These are phyloP conservation scores for Hyaloscypha bicolor DNA, from an alignment of 495 filamentous ascomycete species.

Conservation along the genomic window DNA sequence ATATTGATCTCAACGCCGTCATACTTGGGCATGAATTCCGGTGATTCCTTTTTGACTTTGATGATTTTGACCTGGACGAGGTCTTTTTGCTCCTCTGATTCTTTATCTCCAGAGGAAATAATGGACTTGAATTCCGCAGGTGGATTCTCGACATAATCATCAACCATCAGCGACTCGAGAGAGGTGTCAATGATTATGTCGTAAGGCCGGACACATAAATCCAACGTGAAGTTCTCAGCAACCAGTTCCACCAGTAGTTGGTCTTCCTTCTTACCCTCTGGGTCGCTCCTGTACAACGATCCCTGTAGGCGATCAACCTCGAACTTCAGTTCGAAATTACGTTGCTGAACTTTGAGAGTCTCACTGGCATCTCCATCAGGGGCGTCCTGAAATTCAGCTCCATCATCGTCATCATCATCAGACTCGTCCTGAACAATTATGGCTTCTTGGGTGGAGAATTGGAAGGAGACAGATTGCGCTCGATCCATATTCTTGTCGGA, in stretches of 20 bases:
- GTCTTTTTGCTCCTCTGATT: slow-evolving; percentile 70
- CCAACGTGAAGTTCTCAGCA: slow-evolving; percentile 83
- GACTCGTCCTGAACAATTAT: slow-evolving; percentile 75
- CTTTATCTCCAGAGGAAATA: slow-evolving; percentile 80
- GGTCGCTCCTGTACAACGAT: slow-evolving; percentile 84
- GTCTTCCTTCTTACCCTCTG: slow-evolving; percentile 74
- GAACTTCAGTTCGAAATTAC: slow-evolving; percentile 94
- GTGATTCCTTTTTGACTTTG: slow-evolving; percentile 86
- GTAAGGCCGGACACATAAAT: slow-evolving; percentile 84
- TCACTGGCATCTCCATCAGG: slow-evolving; percentile 59
- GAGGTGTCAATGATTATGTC: slow-evolving; percentile 92
- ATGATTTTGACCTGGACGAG: slow-evolving; percentile 87
- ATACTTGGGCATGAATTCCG: slow-evolving; percentile 87
- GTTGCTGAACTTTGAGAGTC: slow-evolving; percentile 76
- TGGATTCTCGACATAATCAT: slow-evolving; percentile 91
- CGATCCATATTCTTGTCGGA: slow-evolving; percentile 11
- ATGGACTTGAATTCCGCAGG: slow-evolving; percentile 95
- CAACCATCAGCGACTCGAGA: slow-evolving; percentile 83
- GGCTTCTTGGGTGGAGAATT: slow-evolving; percentile 67
- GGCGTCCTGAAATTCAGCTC: slow-evolving; percentile 60
- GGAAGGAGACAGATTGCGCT: slow-evolving; percentile 57
- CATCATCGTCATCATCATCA: slow-evolving; percentile 60
- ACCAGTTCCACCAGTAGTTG: slow-evolving; percentile 86
- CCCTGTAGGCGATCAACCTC: slow-evolving; percentile 90
- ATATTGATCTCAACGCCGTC: slow-evolving; percentile 93